A percentile compares a stretch with the other conserved stretches of the same genome.
phyloP scores from a whole-genome alignment of 768 basidiomycete species.

The Rhodosporidiobolus odoratus region DNA sequence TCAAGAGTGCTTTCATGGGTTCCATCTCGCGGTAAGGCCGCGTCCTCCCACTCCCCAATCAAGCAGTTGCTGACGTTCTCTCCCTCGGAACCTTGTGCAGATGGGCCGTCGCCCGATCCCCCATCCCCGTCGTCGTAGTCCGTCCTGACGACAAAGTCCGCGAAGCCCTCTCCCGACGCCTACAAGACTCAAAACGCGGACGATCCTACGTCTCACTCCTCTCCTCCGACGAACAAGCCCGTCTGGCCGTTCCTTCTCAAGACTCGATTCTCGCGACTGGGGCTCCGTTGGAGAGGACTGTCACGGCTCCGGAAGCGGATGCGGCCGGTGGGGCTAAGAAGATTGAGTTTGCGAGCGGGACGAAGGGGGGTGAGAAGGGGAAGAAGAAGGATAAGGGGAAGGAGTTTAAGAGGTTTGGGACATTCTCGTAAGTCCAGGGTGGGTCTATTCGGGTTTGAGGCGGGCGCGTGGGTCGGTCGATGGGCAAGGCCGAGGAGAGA shows the following conservation, averaged over 20 bases:
- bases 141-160: conserved; percentile 49
- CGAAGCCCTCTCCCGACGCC: conserved; percentile 30
- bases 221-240: not conserved
- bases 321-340: not conserved
- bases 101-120: conserved; percentile 82
- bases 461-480: too few species aligned
- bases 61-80: not conserved
- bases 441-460: too few species aligned
- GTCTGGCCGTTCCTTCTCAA: not conserved
- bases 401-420: conserved; percentile 28
- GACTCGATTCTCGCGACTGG: not conserved
- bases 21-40: conserved; percentile 55
- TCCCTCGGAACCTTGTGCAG: conserved; percentile 45
- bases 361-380: conserved; percentile 3
- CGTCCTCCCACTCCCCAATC: not conserved
- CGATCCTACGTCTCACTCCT: conserved; percentile 37
- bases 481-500: too few species aligned
- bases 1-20: conserved; percentile 59
- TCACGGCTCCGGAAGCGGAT: conserved; percentile 20
- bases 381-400: conserved; percentile 35
- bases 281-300: conserved; percentile 19
- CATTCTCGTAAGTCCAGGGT: too few species aligned
- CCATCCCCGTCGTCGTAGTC: conserved; percentile 94
- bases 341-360: not conserved
- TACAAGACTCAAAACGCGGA: conserved; percentile 30